Evolutionary conservation across 495 filamentous ascomycete species (phyloP).

Genomic region (Aspergillus panamensis): DNA sequence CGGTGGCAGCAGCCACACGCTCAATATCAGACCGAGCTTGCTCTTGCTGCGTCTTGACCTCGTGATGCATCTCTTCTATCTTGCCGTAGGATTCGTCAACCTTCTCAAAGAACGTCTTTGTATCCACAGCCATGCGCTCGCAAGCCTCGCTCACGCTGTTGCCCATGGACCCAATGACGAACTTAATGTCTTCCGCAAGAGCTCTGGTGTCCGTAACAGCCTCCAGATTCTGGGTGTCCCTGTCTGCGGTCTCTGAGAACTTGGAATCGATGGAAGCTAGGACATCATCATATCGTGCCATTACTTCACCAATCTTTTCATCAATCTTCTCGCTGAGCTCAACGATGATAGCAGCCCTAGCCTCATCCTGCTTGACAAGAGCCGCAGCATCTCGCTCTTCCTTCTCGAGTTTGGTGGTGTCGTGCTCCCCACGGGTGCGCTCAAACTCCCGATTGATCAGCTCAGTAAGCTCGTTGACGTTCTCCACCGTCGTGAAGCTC

Average conservation of each 20-base stretch:
- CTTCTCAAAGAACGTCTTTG: constrained; percentile 73
- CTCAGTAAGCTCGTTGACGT: constrained; percentile 77
- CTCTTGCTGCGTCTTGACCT: constrained; percentile 70
- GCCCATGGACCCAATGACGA: constrained; percentile 79
- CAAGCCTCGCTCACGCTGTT: constrained; percentile 76
- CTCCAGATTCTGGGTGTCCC: constrained; percentile 62
- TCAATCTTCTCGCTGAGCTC: constrained; percentile 67
- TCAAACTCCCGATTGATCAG: constrained; percentile 78
- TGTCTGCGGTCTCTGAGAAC: constrained; percentile 61
- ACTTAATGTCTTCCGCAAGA: constrained; percentile 78
- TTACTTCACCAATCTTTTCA: constrained; percentile 70
- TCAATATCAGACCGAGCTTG: constrained; percentile 72
- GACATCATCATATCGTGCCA: constrained; percentile 79
- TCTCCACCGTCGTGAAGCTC: constrained; percentile 53
- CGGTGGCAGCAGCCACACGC: constrained; percentile 65
- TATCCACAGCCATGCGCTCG: constrained; percentile 79
- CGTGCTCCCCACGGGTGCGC: constrained; percentile 62
- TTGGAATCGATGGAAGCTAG: constrained; percentile 67
- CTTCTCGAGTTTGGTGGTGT: constrained; percentile 65
- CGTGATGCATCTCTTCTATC: constrained; percentile 69
- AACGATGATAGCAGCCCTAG: constrained; percentile 51
- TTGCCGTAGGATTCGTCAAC: constrained; percentile 74
- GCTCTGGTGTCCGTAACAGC: constrained; percentile 67
- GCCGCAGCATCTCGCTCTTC: constrained; percentile 72
- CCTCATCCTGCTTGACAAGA: constrained; percentile 66